Evolutionary conservation across 2,329 filamentous ascomycete species (phyloP), one percentile per base, ranked within the genome.

Genomic region (Ascochyta pisi): DNA sequence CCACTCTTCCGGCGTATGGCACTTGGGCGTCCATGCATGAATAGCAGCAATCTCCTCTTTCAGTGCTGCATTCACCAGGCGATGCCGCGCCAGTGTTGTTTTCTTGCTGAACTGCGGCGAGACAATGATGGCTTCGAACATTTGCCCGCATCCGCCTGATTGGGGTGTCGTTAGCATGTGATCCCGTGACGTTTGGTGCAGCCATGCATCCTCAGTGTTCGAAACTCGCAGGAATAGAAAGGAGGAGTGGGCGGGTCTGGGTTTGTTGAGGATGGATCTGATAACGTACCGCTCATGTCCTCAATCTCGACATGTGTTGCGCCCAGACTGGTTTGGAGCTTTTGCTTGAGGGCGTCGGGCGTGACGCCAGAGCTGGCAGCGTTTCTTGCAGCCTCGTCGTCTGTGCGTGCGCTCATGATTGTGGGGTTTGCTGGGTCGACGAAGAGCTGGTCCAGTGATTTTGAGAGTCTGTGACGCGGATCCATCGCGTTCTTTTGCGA

Each of bases 1-100:
- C 87, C 90, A 96, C 80, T 97, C 91, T 69, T 92, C 91, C 0
- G 91, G 91, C 8, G 93, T 97, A 79, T 92, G 90, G 76, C 93
- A 96, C 78, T 92, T 96, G 26, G 92, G 91, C 52, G 91, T 96
- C 93, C 93, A 97, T 35, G 93, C 93, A 80, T 97, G 93, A 67
- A 97, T 96, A 62, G 85, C 86, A 15, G 91, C 90, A 74, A 97
- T 96, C 79, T 97, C 92, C 42, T 88, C 85, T 79, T 92, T 94
- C 67, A 97, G 82, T 5, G 87, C 87, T 15, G 84, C 84, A 77
- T 97, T 96, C 66, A 96, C 92, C 60, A 96, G 83, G 39, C 93
- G 87, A 77, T 96, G 91, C 54, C 93, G 85, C 73, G 92, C 92
- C 54, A 97, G 86, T 48, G 90, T 90, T 64, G 73, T 85, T 81